Evolutionary conservation across 2,329 filamentous ascomycete species (phyloP).

Genomic region (Byssoonygena ceratinophila): DNA sequence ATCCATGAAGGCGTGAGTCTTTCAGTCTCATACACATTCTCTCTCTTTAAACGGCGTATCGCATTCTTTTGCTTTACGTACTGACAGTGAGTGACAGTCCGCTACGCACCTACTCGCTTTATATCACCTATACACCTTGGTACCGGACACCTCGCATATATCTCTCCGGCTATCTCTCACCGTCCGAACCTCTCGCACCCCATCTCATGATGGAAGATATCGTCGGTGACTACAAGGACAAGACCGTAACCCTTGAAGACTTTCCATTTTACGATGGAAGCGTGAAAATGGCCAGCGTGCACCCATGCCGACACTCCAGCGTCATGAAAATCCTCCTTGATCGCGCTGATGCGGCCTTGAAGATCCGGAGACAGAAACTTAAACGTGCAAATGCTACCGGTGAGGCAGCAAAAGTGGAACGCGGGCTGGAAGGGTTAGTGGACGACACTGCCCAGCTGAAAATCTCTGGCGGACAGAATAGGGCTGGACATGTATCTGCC

Average conservation of each 20-base stretch:
- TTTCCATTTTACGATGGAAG: conserved; percentile 88
- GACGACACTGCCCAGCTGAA: conserved; percentile 60
- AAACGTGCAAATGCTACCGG: conserved; percentile 47
- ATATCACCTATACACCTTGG: conserved; percentile 95
- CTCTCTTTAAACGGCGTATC: not conserved
- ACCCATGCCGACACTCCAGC: conserved; percentile 92
- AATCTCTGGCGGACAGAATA: conserved; percentile 44
- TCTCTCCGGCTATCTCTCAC: conserved; percentile 74
- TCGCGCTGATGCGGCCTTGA: conserved; percentile 84
- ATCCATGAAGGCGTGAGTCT: conserved; percentile 45
- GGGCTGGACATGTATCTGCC: conserved; percentile 14
- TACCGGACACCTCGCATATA: conserved; percentile 94
- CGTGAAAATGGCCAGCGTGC: conserved; percentile 92
- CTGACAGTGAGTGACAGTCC: conserved; percentile 44
- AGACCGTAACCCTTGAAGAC: conserved; percentile 95
- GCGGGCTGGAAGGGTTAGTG: conserved; percentile 74
- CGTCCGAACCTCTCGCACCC: conserved; percentile 70
- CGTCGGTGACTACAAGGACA: conserved; percentile 92
- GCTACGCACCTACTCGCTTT: conserved; percentile 88
- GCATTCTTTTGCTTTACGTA: conserved; percentile 2
- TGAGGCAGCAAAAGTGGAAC: conserved; percentile 36
- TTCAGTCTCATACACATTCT: conserved; percentile 1
- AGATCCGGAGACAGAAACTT: conserved; percentile 74
- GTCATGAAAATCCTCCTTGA: conserved; percentile 98
- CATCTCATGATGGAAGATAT: conserved; percentile 93